Conservation (phyloP, 2,329 filamentous ascomycete species). For the Dactylellina drechsleri region DNA sequence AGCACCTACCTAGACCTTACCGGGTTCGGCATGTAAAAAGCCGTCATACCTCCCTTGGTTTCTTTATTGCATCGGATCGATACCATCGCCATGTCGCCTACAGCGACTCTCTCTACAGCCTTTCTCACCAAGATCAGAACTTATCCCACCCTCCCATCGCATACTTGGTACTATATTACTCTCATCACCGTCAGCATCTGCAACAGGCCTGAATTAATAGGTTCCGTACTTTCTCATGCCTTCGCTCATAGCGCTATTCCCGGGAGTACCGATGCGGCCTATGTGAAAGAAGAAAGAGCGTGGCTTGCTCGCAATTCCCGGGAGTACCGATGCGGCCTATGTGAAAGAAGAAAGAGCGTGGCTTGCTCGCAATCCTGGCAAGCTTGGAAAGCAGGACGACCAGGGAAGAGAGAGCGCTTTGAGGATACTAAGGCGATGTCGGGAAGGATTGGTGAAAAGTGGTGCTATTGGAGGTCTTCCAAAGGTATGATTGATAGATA, state of each 20-base stretch:
- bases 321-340: conserved; percentile 61
- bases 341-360: conserved; percentile 55
- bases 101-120: conserved; percentile 59
- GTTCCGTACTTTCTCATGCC: conserved; percentile 63
- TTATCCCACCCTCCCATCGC: conserved; percentile 63
- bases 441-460: conserved; percentile 67
- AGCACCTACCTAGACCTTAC: background rate
- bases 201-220: conserved; percentile 66
- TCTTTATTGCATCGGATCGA: background rate
- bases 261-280: conserved; percentile 61
- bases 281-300: conserved; percentile 55
- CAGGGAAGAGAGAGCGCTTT: conserved; percentile 58
- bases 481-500: conserved; percentile 61
- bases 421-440: conserved; percentile 64
- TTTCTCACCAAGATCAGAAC: conserved; percentile 63
- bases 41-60: background rate
- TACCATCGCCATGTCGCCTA: conserved; percentile 24
- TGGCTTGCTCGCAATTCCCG: conserved; percentile 40
- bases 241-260: conserved; percentile 60
- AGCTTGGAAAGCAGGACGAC: conserved; percentile 34
- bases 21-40: background rate
- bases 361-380: conserved; percentile 34
- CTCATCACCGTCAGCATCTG: conserved; percentile 65
- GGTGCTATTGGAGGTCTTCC: conserved; percentile 66
- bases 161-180: conserved; percentile 67